Evolutionary conservation across 352 stramenopile genomes (phyloP).

Genomic region (Phytopythium ostracodes): DNA sequence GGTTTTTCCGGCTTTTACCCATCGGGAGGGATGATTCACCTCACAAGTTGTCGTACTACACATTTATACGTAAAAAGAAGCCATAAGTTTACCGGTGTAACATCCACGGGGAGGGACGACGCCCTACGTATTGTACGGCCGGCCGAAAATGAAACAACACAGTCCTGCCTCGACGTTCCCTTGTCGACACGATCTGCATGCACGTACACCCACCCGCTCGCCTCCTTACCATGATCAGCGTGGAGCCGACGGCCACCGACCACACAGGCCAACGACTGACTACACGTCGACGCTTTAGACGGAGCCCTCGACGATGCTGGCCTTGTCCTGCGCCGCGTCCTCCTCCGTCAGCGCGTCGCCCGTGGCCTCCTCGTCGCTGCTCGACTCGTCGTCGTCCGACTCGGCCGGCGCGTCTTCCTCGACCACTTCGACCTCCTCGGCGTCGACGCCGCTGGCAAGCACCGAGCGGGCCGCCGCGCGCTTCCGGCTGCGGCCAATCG

Average conservation of each 20-base stretch:
- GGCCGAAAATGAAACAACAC: background rate
- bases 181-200: background rate
- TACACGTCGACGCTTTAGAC: constrained; percentile 26
- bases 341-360: constrained; percentile 25
- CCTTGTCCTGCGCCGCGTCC: constrained; percentile 26
- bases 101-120: constrained; percentile 3
- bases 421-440: constrained; percentile 31
- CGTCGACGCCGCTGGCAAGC: constrained; percentile 26
- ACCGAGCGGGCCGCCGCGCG: constrained; percentile 35
- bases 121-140: background rate
- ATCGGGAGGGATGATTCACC: background rate
- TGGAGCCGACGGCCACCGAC: background rate
- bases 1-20: background rate
- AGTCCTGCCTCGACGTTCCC: background rate
- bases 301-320: constrained; percentile 53
- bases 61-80: background rate
- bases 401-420: constrained; percentile 32
- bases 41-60: background rate
- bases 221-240: background rate
- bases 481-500: constrained; percentile 45
- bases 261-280: background rate
- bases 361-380: constrained; percentile 31
- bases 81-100: constrained; percentile 10
- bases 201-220: background rate
- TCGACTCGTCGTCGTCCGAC: constrained; percentile 40